Base-by-base conservation (phyloP, 768 basidiomycete species). In the Sporobolomyces roseus region DNA sequence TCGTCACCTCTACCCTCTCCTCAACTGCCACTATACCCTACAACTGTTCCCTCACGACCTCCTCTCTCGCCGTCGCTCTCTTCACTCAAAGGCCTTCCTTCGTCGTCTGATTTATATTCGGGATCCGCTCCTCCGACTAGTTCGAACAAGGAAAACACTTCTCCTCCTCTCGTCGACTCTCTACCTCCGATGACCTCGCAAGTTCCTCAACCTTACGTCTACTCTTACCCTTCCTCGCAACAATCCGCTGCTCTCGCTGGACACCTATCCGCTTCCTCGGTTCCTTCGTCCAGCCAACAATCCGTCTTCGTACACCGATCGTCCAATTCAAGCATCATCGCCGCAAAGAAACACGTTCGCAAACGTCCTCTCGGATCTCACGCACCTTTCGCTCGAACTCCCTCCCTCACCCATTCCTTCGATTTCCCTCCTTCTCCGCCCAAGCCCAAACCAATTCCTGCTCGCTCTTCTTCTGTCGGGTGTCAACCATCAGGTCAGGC, bases 291-390 rank as follows among this genome's bases (percentile, higher is more conserved):
- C 21, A 27, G 0, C 27, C 33, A 53, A 25, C 50, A 53, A 2
- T 17, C 52, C 53, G 64, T 69, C 46, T 66, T 51, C 58, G 5
- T 63, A 10, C 65, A 71, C 54, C 65, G 70, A 23, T 49, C 70
- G 13, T 51, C 58, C 56, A 52, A 60, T 49, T 50, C 70, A 50
- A 58, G 53, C 46, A 68, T 72, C 36, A 72, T 72, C 56, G 67
- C 71, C 21, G 71, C 71, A 16, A 72, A 72, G 64, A 72, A 72
- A 66, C 71, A 72, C 51, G 56, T 66, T 17, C 59, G 63, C 14
- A 68, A 68, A 51, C 71, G 71, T 0, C 71, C 71, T 10, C 64
- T 68, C 25, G 71, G 71, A 0, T 72, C 71, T 41, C 63, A 72
- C 71, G 71, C 71, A 9, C 72, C 68, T 10, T 45, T 73, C 45